Evolutionary conservation across 805 yeast genomes (phyloP).

Genomic region (Kuraishia piskuri): DNA sequence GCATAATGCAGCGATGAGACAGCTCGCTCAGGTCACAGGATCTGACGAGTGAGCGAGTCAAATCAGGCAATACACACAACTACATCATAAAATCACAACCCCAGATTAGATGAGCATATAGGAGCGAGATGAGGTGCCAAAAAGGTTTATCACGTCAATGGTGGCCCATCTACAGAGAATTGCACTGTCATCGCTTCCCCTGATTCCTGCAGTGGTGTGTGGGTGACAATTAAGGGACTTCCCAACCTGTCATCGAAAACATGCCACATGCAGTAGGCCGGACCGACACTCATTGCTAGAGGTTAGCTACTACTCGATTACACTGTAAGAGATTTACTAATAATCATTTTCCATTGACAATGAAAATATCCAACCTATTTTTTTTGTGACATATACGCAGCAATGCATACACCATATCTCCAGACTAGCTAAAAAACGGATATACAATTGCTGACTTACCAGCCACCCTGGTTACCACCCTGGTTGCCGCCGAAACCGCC

Average conservation of each 20-base stretch:
- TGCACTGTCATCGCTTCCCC: no score
- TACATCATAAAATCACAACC: no score
- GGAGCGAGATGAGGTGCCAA: no score
- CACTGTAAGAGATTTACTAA: not conserved
- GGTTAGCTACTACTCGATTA: no score
- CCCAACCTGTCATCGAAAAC: not conserved
- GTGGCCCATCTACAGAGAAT: no score
- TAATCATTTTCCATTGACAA: not conserved
- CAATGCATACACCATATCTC: not conserved
- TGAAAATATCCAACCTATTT: not conserved
- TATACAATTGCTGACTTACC: slow-evolving; percentile 6
- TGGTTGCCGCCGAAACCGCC: not conserved
- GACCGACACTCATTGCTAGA: no score
- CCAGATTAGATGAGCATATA: no score
- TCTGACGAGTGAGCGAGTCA: not conserved
- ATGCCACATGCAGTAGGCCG: no score
- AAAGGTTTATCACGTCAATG: no score
- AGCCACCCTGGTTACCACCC: slow-evolving; percentile 5
- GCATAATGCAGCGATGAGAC: not conserved
- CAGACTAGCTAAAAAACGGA: not conserved
- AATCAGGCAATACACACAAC: not conserved
- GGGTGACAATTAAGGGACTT: no score
- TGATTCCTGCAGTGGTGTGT: no score
- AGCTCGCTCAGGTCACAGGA: not conserved
- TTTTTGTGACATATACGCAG: not conserved